Evolutionary conservation across 441 rosid genomes (phyloP).

Genomic region (Hura crepitans): DNA sequence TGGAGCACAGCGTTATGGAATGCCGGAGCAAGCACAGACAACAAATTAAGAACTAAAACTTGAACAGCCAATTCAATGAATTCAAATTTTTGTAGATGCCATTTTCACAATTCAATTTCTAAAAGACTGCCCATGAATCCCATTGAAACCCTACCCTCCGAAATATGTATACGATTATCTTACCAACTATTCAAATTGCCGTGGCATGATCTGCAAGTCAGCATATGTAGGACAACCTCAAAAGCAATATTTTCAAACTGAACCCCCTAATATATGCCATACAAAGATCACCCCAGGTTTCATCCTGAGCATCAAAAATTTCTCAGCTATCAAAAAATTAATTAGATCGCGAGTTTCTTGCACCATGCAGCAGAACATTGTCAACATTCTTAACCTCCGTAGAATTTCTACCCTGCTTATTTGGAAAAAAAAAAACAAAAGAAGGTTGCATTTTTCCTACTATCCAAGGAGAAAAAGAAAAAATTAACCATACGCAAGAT

Average conservation of each 20-base stretch:
- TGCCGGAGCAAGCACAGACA: slow-evolving; percentile 11
- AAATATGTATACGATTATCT: neutral
- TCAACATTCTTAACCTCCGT: neutral
- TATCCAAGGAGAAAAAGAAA: neutral
- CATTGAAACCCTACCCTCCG: too few relatives aligned
- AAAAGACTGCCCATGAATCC: slow-evolving; percentile 4
- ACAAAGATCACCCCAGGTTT: neutral
- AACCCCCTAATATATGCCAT: neutral
- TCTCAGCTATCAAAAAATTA: neutral
- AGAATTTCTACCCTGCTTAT: neutral
- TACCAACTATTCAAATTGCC: neutral
- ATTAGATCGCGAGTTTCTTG: neutral
- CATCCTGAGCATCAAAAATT: neutral
- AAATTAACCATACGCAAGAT: neutral
- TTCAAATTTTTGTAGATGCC: neutral
- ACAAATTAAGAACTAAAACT: neutral
- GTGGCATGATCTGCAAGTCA: neutral
- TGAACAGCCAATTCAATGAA: neutral
- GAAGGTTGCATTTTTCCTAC: neutral
- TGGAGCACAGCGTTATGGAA: slow-evolving; percentile 12
- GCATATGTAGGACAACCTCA: neutral
- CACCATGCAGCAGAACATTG: neutral
- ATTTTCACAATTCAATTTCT: neutral
- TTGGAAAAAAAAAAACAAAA: neutral
- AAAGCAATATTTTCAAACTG: neutral